Base-by-base conservation (phyloP, 148 eudicot genomes). In the Amaranthus cruentus region DNA sequence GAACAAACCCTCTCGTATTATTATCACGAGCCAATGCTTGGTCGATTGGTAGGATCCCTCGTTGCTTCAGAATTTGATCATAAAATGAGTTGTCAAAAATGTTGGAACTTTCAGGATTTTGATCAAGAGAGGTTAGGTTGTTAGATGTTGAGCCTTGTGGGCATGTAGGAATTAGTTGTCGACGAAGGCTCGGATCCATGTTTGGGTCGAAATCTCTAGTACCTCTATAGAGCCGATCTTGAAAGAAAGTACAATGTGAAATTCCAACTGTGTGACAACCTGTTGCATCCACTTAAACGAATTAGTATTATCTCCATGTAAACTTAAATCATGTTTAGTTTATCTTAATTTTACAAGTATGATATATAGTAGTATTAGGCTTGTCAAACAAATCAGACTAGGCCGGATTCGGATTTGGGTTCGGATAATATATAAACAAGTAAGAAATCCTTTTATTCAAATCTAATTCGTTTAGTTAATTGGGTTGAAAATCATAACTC, bases 241-340 rank as follows among this genome's bases (percentile, higher is more conserved):
- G 56, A 44, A 72, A 72, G 60, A 72, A 72, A 0, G 1, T 61
- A 59, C 81, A 72, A 8, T 78, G 81, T 51, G 76, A 58, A 11
- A 67, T 59, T 67, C 81, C 81, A 6, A 78, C 73, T 0, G 76
- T 78, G 64, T 78, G 81, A 66, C 72, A 52, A 14, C 81, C 79
- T 76, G 61, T 55, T 14, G 11, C 6, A 18, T 8, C 6, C 4
- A 55, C 5, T 4, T 11, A 55, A 1, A 42, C 14, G 42, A 28
- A 28, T 28, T 28, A 28, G 38, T 28, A 28, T 28, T 28, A 18
- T 18, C 18, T 18, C 18, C 18, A 18, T 18, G 18, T 28, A 28
- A 28, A 28, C 38, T 0, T 28, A 28, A 28, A 28, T 28, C 38
- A 28, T 28, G 38, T 28, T 28, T 28, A 28, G 1, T 28, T 28